phyloP scores from a whole-genome alignment of 768 basidiomycete genomes.

The Candolleomyces eurysporus region DNA sequence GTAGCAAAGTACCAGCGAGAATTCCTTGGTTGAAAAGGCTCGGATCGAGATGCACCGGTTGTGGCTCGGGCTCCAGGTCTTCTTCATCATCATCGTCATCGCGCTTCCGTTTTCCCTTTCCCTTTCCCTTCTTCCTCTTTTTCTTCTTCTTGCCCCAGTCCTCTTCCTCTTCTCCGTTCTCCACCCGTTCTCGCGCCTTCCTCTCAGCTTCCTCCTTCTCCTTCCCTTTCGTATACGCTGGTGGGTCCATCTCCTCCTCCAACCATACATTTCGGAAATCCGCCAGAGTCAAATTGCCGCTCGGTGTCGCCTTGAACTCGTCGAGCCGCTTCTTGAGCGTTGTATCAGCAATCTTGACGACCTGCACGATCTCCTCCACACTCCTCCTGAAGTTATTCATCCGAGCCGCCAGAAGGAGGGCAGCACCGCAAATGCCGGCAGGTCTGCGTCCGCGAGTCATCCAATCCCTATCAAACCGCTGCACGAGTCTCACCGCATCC shows the following conservation, averaged over 20 bases:
- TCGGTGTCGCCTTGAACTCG: slow-evolving; percentile 91
- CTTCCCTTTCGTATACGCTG: slow-evolving; percentile 78
- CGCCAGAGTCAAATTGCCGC: slow-evolving; percentile 78
- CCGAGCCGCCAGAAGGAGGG: slow-evolving; percentile 89
- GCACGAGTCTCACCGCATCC: slow-evolving; percentile 87
- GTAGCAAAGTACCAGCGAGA: slow-evolving; percentile 50
- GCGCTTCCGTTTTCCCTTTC: slow-evolving; percentile 32
- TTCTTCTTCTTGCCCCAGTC: slow-evolving; percentile 26
- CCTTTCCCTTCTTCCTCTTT: slow-evolving; percentile 31
- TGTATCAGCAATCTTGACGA: slow-evolving; percentile 97
- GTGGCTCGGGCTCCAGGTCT: slow-evolving; percentile 14
- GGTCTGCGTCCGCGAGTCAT: slow-evolving; percentile 94
- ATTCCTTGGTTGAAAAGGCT: slow-evolving; percentile 66
- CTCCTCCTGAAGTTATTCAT: slow-evolving; percentile 98
- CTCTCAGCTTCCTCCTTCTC: slow-evolving; percentile 64
- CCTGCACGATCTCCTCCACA: slow-evolving; percentile 95
- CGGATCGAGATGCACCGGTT: slow-evolving; percentile 45
- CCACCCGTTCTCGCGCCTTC: slow-evolving; percentile 34
- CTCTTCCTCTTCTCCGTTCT: slow-evolving; percentile 24
- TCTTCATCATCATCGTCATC: slow-evolving; percentile 21
- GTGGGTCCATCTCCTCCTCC: slow-evolving; percentile 90
- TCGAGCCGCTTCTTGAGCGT: slow-evolving; percentile 91
- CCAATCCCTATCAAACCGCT: slow-evolving; percentile 95
- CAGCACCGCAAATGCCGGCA: slow-evolving; percentile 96
- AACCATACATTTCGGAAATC: slow-evolving; percentile 92